Percentiles rank a stretch among this genome's conserved stretches.
phyloP scores from a whole-genome alignment of 139 green algal species.

The Picochlorum sp. region DNA sequence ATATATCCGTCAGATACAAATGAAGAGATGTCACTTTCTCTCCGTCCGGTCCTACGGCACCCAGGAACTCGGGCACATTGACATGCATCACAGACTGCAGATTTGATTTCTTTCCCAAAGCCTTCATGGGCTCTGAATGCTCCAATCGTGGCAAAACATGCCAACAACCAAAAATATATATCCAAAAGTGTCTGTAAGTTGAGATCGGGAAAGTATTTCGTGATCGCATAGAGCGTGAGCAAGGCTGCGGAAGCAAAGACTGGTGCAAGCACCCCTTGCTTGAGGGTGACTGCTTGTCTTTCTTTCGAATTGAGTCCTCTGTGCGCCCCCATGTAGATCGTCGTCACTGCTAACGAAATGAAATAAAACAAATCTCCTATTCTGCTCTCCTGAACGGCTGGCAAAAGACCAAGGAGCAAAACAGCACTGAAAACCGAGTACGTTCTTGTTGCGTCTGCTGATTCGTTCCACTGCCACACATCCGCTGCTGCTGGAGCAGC shows the following conservation, averaged over 20 bases:
- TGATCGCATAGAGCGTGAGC: constrained; percentile 63
- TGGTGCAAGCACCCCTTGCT: constrained; percentile 60
- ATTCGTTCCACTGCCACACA: constrained; percentile 46
- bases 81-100: constrained; percentile 19
- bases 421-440: constrained; percentile 38
- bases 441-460: constrained; percentile 33
- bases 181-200: constrained; percentile 55
- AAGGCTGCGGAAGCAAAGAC: constrained; percentile 51
- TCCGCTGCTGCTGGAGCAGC: not conserved
- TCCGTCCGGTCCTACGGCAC: constrained; percentile 38
- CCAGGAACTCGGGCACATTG: constrained; percentile 34
- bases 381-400: constrained; percentile 11
- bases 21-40: constrained; percentile 17
- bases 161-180: constrained; percentile 77
- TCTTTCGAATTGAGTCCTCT: constrained; percentile 45
- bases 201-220: constrained; percentile 69
- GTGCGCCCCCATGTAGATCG: constrained; percentile 81
- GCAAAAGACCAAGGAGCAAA: constrained; percentile 27
- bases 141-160: constrained; percentile 43
- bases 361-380: constrained; percentile 53
- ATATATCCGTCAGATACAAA: constrained; percentile 25
- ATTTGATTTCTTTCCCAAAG: constrained; percentile 13
- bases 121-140: constrained; percentile 32
- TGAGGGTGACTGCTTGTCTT: constrained; percentile 58
- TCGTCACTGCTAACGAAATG: constrained; percentile 52